Base-by-base conservation (phyloP, 352 stramenopile species). In the Globisporangium irregulare region DNA sequence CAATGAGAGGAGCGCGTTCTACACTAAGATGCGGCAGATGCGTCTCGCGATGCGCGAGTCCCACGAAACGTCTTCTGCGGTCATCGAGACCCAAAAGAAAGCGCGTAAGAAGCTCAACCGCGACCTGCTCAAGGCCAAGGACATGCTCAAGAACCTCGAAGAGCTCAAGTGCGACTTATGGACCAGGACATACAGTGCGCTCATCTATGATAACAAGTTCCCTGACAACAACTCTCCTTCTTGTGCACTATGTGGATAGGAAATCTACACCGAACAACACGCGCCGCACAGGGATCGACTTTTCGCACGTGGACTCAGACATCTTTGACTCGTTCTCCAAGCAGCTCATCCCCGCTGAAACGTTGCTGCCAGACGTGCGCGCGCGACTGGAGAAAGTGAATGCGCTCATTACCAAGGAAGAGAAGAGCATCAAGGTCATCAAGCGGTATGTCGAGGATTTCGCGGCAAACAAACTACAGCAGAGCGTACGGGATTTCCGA, bases 311-410 rank as follows among this genome's bases (percentile, higher is more conserved):
- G 4, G 80, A 90, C 66, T 92, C 84, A 46, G 82, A 90, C 62
- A 71, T 73, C 7, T 90, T 92, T 43, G 84, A 92, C 56, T 80
- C 81, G 0, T 86, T 82, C 54, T 90, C 82, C 0, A 90, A 86
- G 66, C 84, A 90, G 67, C 78, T 90, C 29, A 73, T 92, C 29
- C 73, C 76, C 0, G 74, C 68, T 1, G 71, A 84, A 61, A 86
- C 74, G 6, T 36, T 90, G 14, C 46, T 90, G 15, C 84, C 82
- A 1, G 73, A 87, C 5, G n/a, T 92, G 4, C 70, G 62, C 27
- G 55, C 56, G 18, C 74, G 73, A 0, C 51, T 92, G 0, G 72
- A 87, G 32, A 75, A 73, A 15, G 68, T 69, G 0, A 90, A 82
- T 25, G 32, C 64, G 10, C 70, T 25, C 2, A 89, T 92, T n/a